Base-by-base conservation (phyloP, 345 rosid species). In the Erysimum cheiranthoides region DNA sequence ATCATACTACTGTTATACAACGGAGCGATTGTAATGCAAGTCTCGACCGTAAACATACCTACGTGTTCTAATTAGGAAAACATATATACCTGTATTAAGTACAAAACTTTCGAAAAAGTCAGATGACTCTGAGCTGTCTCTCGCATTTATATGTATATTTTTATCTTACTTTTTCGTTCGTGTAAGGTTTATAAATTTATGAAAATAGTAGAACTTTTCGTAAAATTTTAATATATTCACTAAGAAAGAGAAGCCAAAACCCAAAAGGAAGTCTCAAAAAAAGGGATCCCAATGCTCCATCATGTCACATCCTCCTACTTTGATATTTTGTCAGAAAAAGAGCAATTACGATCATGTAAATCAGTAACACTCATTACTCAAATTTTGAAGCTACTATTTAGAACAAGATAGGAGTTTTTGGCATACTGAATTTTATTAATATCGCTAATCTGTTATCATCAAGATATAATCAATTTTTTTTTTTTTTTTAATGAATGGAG, bases 221-320 rank as follows among this genome's bases (percentile, higher is more conserved):
- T 31, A 12, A 51, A 27, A 2, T 8, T 53, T 53, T 12, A 12
- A 63, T 73, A 39, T 54, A 25, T 47, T 59, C 6, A 18, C 38
- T 10, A 14, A 65, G 58, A 65, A 56, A 53, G 21, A 42, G 35
- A n/a, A 25, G 5, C 39, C 31, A 34, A 61, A 16, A 16, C 14
- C 52, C 25, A 28, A 52, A 51, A 18, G 62, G 70, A 21, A 52
- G 51, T 40, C 45, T 52, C 14, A 27, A 42, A 51, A 51, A 68
- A 32, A 3, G 36, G 21, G 58, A 18, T 58, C 30, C 16, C 11
- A 56, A 56, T 56, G 42, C 65, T 68, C 61, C 54, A 42, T 57
- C 35, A 28, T 43, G 40, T 43, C 34, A 40, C 21, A 70, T 36
- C 14, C 31, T 9, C 67, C 76, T 50, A 61, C 50, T 60, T 71